A percentile compares a stretch with the other conserved stretches of the same genome.
These are phyloP conservation scores for Epichloe scottii DNA, from an alignment of 2,329 filamentous ascomycete genomes.

Conservation along the genomic window DNA sequence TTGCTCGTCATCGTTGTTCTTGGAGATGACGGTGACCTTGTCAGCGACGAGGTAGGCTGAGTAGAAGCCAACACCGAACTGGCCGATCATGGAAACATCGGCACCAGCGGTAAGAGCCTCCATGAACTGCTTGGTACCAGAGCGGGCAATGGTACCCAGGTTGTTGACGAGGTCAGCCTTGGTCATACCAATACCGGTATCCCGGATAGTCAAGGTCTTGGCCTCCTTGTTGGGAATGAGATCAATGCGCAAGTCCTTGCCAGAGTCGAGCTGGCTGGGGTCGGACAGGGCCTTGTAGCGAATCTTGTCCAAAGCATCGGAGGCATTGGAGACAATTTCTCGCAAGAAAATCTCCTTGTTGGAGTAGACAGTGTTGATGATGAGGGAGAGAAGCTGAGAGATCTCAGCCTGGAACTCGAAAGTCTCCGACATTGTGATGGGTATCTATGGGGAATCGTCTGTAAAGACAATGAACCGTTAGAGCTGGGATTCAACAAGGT, in stretches of 20 bases:
- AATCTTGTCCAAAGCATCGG: constrained; percentile 99
- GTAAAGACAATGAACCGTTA: background rate
- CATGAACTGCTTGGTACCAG: constrained; percentile 99
- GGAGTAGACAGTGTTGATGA: constrained; percentile 99
- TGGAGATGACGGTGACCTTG: constrained; percentile 88
- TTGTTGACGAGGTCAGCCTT: constrained; percentile 99
- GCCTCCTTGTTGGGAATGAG: constrained; percentile 95
- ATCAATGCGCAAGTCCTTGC: constrained; percentile 98
- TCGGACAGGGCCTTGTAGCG: constrained; percentile 97
- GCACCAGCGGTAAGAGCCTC: constrained; percentile 96
- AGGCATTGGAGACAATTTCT: constrained; percentile 97
- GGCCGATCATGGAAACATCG: constrained; percentile 99
- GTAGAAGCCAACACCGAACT: constrained; percentile 99
- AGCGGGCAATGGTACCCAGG: constrained; percentile 97
- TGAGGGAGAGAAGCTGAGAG: constrained; percentile 97
- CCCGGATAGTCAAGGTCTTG: constrained; percentile 94
- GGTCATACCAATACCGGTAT: constrained; percentile 99
- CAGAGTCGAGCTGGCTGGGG: constrained; percentile 88
- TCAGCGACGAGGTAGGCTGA: constrained; percentile 99
- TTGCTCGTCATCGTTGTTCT: constrained; percentile 99
- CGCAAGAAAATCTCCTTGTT: constrained; percentile 99
- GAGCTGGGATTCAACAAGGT: background rate
- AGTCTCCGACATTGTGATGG: constrained; percentile 77
- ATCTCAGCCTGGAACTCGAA: constrained; percentile 99
- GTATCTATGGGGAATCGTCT: constrained; percentile 21